A percentile compares a stretch with the other conserved stretches of the same genome.
Evolutionary conservation across 176 grass and related monocot genomes (phyloP).

Genomic region (Cenchrus purpureus): DNA sequence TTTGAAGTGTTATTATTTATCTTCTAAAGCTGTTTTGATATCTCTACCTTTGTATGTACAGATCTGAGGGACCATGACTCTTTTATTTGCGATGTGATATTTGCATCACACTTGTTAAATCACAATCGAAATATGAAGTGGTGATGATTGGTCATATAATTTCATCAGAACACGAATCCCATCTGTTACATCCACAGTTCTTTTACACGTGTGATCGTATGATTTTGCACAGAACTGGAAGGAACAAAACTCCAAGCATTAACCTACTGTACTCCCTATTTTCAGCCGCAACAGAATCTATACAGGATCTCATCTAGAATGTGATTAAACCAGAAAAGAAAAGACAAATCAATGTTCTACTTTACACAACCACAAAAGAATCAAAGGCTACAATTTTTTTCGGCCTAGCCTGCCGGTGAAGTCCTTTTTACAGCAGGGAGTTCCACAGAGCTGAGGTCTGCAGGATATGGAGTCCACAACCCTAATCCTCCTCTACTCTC

Average conservation of each 20-base stretch:
- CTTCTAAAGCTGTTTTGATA: not conserved
- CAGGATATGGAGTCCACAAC: constrained; percentile 78
- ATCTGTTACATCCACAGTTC: not conserved
- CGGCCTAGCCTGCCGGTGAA: constrained; percentile 70
- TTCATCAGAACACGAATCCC: not conserved
- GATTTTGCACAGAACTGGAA: not conserved
- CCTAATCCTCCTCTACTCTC: constrained; percentile 88
- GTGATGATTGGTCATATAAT: not conserved
- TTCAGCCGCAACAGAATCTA: constrained; percentile 4
- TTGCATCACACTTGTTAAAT: not conserved
- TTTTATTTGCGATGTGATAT: not conserved
- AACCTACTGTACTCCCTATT: not conserved
- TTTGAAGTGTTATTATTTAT: not conserved
- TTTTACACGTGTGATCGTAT: not conserved
- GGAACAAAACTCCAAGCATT: not conserved
- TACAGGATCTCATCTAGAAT: not conserved
- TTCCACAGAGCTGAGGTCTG: constrained; percentile 63
- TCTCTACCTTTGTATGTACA: not conserved
- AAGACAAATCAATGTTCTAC: not conserved
- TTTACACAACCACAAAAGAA: constrained; percentile 35
- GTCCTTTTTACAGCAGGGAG: constrained; percentile 70
- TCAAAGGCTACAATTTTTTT: not conserved
- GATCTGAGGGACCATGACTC: not conserved
- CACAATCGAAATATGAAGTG: not conserved
- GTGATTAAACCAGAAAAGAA: not conserved